Evolutionary conservation across 306 rosid species (phyloP).

Genomic region (Dicorynia guianensis): DNA sequence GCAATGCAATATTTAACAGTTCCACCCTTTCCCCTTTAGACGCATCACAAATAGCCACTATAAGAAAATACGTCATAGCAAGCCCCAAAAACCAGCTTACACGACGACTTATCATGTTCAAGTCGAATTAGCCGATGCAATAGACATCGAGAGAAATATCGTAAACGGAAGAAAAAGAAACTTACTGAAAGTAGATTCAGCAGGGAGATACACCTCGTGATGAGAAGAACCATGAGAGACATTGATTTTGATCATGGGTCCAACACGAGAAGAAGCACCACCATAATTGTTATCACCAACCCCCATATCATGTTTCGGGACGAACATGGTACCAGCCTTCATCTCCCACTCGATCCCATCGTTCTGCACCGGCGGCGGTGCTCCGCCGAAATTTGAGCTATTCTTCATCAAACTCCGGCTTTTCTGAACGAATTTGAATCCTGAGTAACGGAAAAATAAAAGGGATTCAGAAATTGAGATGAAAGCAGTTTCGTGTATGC

Average conservation of each 20-base stretch:
- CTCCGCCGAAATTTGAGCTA: slow-evolving; percentile 15
- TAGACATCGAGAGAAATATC: background rate
- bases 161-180: slow-evolving; percentile 2
- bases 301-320: slow-evolving; percentile 41
- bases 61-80: no score
- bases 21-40: no score
- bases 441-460: background rate
- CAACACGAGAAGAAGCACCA: slow-evolving; percentile 19
- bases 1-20: no score
- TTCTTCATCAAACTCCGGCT: slow-evolving; percentile 29
- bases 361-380: slow-evolving; percentile 5
- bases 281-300: slow-evolving; percentile 8
- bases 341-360: slow-evolving; percentile 53
- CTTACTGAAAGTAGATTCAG: slow-evolving; percentile 52
- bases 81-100: no score
- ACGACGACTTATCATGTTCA: no score
- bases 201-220: slow-evolving; percentile 43
- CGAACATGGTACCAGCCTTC: slow-evolving; percentile 53
- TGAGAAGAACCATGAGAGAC: slow-evolving; percentile 40
- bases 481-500: background rate
- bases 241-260: slow-evolving; percentile 41
- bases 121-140: no score
- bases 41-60: no score
- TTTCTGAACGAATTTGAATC: background rate
- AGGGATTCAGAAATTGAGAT: background rate